These are phyloP conservation scores for Conringia planisiliqua DNA, from an alignment of 345 rosid species.

Conservation along the genomic window DNA sequence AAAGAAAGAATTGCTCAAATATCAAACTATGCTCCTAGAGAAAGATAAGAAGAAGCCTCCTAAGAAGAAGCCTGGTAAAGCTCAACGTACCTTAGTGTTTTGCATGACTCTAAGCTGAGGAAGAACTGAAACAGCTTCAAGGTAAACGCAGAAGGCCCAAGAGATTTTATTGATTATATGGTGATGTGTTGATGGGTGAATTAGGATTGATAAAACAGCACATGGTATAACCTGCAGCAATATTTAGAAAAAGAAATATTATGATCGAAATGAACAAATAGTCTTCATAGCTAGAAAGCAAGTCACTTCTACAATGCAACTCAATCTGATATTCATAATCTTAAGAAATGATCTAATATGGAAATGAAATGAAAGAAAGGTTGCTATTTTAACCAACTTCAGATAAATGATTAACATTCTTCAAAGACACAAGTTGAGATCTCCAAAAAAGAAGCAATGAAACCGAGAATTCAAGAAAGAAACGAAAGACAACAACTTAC, in stretches of 20 bases:
- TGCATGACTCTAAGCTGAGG: slow-evolving; percentile 93
- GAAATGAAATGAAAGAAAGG: not conserved
- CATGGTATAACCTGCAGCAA: slow-evolving; percentile 67
- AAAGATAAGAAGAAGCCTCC: no score
- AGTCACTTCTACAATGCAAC: not conserved
- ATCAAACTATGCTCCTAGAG: no score
- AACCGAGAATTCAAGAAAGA: not conserved
- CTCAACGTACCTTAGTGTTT: slow-evolving; percentile 81
- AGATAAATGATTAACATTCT: not conserved
- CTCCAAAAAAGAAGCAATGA: not conserved
- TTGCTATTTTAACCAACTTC: not conserved
- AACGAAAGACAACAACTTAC: slow-evolving; percentile 38
- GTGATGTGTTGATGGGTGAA: slow-evolving; percentile 83
- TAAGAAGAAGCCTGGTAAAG: no score
- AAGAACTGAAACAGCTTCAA: slow-evolving; percentile 85
- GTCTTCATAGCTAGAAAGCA: not conserved
- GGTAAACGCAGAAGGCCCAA: slow-evolving; percentile 93
- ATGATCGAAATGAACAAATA: not conserved
- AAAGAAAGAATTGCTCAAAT: no score
- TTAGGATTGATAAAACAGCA: slow-evolving; percentile 48
- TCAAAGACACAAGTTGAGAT: not conserved
- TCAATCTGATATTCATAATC: not conserved
- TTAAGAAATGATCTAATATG: not conserved
- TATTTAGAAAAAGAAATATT: not conserved
- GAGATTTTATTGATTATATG: slow-evolving; percentile 56